Evolutionary conservation across 2,329 filamentous ascomycete genomes (phyloP).

Genomic region (Fusarium heterosporum): DNA sequence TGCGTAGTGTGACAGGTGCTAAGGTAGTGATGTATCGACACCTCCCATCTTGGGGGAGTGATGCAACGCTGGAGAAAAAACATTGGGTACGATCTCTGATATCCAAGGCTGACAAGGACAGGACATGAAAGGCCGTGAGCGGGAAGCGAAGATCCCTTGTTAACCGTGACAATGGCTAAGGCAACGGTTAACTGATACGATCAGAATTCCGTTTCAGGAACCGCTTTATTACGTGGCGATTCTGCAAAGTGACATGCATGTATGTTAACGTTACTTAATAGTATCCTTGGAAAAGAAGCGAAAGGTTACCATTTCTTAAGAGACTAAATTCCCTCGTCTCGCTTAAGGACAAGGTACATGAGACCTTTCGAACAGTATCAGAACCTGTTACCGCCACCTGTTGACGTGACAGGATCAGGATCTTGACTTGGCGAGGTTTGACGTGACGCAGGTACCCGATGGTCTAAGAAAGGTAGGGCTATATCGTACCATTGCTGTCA

Average conservation of each 20-base stretch:
- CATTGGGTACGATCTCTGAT: constrained; percentile 22
- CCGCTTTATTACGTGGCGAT: constrained; percentile 14
- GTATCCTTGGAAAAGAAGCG: constrained; percentile 20
- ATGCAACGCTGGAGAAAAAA: constrained; percentile 26
- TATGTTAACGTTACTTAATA: constrained; percentile 6
- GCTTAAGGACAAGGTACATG: constrained; percentile 22
- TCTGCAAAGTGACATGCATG: not conserved
- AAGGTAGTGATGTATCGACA: constrained; percentile 32
- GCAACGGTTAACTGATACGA: constrained; percentile 1
- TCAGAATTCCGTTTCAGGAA: constrained; percentile 26
- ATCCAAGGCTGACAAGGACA: constrained; percentile 21
- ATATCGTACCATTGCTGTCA: not conserved
- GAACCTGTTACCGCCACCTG: not conserved
- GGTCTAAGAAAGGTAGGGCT: constrained; percentile 3
- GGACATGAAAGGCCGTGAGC: constrained; percentile 12
- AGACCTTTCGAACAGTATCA: constrained; percentile 2
- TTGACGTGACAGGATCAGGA: constrained; percentile 26
- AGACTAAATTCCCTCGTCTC: not conserved
- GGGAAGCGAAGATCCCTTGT: constrained; percentile 28
- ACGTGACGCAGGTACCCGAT: constrained; percentile 38
- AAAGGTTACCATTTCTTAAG: constrained; percentile 3
- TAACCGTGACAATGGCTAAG: constrained; percentile 28
- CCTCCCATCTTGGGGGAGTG: constrained; percentile 27
- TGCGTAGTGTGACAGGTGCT: not conserved
- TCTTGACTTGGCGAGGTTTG: constrained; percentile 15